Base-by-base conservation (phyloP, 2,329 filamentous ascomycete species). In the Sporothrix variecibatus region DNA sequence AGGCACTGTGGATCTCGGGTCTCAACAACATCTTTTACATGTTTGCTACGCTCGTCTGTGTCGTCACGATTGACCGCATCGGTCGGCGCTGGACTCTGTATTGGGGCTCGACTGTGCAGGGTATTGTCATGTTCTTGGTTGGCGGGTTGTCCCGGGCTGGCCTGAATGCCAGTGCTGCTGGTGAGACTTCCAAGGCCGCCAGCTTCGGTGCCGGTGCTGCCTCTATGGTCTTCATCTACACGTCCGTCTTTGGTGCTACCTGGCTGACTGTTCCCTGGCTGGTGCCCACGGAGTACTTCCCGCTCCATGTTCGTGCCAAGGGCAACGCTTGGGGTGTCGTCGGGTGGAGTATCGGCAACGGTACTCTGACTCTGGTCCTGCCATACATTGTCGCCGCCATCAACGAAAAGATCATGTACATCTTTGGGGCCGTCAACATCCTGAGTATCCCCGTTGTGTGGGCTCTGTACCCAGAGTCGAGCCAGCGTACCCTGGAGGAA, bases 321-420 rank as follows among this genome's bases (percentile, higher is more conserved):
- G 92, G 92, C 6, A 94, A 94, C 75, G 91, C 92, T 0, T 94
- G 89, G 87, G 92, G 92, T 26, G 92, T 94, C 0, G 87, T 93
- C 0, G 92, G 92, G 0, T 94, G 92, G 92, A 89, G 86, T 17
- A 93, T 94, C 70, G 92, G 92, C 0, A 93, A 93, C 76, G 77
- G 64, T 60, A 56, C 43, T 2, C 79, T 73, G 73, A 77, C 15
- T 0, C 83, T 90, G 0, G 81, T 90, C 0, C 86, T 87, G 9
- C 88, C 88, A 0, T 84, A 87, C n/a, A 91, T 91, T 82, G 91
- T 93, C 79, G 82, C 85, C 73, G 83, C 85, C 6, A 89, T 94
- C 71, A 86, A 87, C 28, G 90, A 93, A 76, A 93, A 92, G 78
- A 94, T 91, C 0, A 84, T 94, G 0, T 92, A 93, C 79, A 90